A percentile compares a stretch with the other conserved stretches of the same genome.
Evolutionary conservation across 306 rosid genomes (phyloP).

Genomic region (Spatholobus suberectus): DNA sequence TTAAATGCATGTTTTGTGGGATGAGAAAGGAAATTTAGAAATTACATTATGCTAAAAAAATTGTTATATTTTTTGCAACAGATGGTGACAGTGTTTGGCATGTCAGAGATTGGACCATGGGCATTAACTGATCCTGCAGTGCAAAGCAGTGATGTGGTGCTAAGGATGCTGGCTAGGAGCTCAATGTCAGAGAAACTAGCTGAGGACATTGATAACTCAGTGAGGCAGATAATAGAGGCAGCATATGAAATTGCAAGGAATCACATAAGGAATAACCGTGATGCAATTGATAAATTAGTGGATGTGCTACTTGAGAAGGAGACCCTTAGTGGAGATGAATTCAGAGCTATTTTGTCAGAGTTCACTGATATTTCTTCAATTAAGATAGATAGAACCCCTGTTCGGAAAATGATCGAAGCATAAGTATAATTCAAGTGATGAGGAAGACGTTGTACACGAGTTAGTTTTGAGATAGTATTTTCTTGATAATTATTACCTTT

Average conservation of each 20-base stretch:
- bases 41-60: neutral
- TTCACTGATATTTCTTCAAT: conserved; percentile 51
- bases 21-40: neutral
- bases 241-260: conserved; percentile 70
- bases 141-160: conserved; percentile 66
- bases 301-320: conserved; percentile 75
- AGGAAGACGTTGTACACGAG: neutral
- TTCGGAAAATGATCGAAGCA: conserved; percentile 57
- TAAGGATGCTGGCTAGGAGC: conserved; percentile 80
- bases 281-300: conserved; percentile 67
- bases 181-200: conserved; percentile 80
- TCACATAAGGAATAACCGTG: conserved; percentile 66
- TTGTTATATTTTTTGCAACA: conserved; percentile 29
- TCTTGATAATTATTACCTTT: neutral
- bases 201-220: conserved; percentile 66
- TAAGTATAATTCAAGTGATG: neutral
- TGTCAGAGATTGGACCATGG: conserved; percentile 92
- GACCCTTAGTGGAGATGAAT: conserved; percentile 71
- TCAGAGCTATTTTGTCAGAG: conserved; percentile 70
- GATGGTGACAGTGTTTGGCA: conserved; percentile 83
- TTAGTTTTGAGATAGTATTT: neutral
- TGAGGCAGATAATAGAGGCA: conserved; percentile 48
- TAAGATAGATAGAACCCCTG: conserved; percentile 39
- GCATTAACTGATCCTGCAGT: conserved; percentile 59
- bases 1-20: neutral